Percentiles rank a stretch among this genome's conserved stretches.
phyloP scores from a whole-genome alignment of 2,329 filamentous ascomycete genomes.

The Aspergillus intermedius region DNA sequence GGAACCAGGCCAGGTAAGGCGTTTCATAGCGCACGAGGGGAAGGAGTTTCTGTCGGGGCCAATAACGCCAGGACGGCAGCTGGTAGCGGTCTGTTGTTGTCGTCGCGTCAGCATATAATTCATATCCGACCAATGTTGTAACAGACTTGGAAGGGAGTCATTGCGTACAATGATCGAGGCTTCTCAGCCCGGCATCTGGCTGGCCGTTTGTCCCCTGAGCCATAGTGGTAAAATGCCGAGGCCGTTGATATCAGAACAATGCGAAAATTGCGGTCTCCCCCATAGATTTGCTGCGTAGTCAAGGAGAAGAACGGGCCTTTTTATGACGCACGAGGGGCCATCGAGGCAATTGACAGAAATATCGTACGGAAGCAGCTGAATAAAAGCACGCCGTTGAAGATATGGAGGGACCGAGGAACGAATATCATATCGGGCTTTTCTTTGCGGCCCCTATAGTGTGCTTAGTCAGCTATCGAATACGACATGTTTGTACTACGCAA shows the following conservation, averaged over 20 bases:
- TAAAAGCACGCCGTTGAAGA: background rate
- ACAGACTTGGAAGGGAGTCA: conserved; percentile 4
- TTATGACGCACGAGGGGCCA: background rate
- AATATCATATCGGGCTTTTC: background rate
- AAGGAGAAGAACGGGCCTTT: background rate
- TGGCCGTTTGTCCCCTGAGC: conserved; percentile 31
- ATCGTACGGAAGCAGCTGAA: background rate
- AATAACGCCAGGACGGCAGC: conserved; percentile 84
- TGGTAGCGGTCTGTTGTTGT: conserved; percentile 65
- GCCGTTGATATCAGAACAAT: conserved; percentile 13
- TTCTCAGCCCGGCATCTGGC: conserved; percentile 64
- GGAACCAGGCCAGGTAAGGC: conserved; percentile 81
- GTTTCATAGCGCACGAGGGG: conserved; percentile 92
- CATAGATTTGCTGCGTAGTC: conserved; percentile 13
- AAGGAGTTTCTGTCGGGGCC: conserved; percentile 70
- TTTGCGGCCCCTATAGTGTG: background rate
- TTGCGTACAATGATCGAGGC: conserved; percentile 64
- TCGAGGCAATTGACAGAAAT: background rate
- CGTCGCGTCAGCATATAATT: conserved; percentile 1
- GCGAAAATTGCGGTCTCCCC: conserved; percentile 10
- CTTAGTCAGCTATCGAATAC: background rate
- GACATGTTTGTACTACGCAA: background rate
- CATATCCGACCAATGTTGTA: conserved; percentile 3
- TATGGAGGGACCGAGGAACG: no score
- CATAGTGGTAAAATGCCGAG: conserved; percentile 23